Base-by-base conservation (phyloP, 2,329 filamentous ascomycete genomes). In the Xylaria hypoxylon region DNA sequence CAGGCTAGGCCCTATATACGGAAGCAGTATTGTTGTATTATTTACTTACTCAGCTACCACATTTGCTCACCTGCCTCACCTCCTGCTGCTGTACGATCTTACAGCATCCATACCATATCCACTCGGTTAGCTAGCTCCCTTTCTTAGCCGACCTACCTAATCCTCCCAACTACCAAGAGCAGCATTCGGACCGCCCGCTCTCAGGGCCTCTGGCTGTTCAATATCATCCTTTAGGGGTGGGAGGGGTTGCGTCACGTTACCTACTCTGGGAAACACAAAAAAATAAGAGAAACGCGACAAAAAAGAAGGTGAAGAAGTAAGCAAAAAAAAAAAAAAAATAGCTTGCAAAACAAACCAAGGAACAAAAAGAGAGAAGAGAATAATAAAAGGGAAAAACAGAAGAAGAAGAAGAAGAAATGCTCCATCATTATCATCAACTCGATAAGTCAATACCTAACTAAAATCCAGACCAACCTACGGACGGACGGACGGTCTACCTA, bases 111-210 rank as follows among this genome's bases (percentile, higher is more conserved):
- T 65, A 45, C 53, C 51, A 62, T 66, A 70, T 51, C 68, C 68
- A 68, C 68, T 56, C 59, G 59, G 52, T 50, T 62, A 53, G 57
- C 48, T 65, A 70, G 68, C 35, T 62, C 57, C 62, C 68, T 65
- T 67, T 62, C 56, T 56, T 60, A 64, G 65, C 65, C 62, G 65
- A 68, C 66, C 63, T 69, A 65, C 65, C 68, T 66, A 66, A 70
- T 68, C 59, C 62, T 68, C 65, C 52, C 62, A 58, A 31, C 35
- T 56, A 28, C 64, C 62, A 62, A 62, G 57, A 59, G 31, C 63
- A 64, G 64, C 47, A 68, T 68, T 69, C 68, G 65, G 64, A 63
- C 68, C 67, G 67, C 64, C 48, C 48, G 35, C 35, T 63, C 60
- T 51, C 53, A 44, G 31, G 57, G 47, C 22, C 48, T 55, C 35